These are phyloP conservation scores for Nothophaeocryptopus gaeumannii DNA, from an alignment of 2,329 filamentous ascomycete species.

Conservation along the genomic window DNA sequence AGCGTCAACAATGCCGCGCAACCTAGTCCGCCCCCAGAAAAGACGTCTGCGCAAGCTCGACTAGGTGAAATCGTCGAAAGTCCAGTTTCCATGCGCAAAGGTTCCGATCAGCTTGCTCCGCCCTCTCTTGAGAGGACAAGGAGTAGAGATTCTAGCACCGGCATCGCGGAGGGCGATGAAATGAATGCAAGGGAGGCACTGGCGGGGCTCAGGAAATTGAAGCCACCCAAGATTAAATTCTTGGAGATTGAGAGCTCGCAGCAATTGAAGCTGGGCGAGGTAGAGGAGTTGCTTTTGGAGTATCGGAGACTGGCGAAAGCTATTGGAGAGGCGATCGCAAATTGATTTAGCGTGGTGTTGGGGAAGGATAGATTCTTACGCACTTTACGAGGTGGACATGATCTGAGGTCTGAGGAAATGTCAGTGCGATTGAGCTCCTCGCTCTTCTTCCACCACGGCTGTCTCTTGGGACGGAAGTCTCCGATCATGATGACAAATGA, in stretches of 20 bases:
- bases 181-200: slow-evolving; percentile 44
- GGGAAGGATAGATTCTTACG: too few relatives aligned
- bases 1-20: slow-evolving; percentile 13
- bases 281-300: slow-evolving; percentile 44
- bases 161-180: slow-evolving; percentile 32
- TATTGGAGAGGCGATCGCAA: slow-evolving; percentile 41
- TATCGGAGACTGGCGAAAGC: slow-evolving; percentile 43
- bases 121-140: slow-evolving; percentile 12
- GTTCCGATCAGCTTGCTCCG: slow-evolving; percentile 3
- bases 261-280: slow-evolving; percentile 47
- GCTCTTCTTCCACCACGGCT: too few relatives aligned
- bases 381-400: too few relatives aligned
- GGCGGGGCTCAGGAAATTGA: slow-evolving; percentile 44
- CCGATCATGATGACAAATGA: too few relatives aligned
- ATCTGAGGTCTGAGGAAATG: too few relatives aligned
- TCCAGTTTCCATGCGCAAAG: slow-evolving; percentile 18
- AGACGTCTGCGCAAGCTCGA: slow-evolving; percentile 25
- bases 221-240: slow-evolving; percentile 48
- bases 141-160: slow-evolving; percentile 13
- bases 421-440: too few relatives aligned
- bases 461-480: too few relatives aligned
- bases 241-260: slow-evolving; percentile 46
- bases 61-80: slow-evolving; percentile 29
- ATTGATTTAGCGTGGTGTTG: slow-evolving; percentile 4
- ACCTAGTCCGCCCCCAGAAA: slow-evolving; percentile 20